Percentiles rank a stretch among this genome's conserved stretches.
Evolutionary conservation across 2,329 filamentous ascomycete species (phyloP).

Genomic region (Ophiostoma novo-ulmi): DNA sequence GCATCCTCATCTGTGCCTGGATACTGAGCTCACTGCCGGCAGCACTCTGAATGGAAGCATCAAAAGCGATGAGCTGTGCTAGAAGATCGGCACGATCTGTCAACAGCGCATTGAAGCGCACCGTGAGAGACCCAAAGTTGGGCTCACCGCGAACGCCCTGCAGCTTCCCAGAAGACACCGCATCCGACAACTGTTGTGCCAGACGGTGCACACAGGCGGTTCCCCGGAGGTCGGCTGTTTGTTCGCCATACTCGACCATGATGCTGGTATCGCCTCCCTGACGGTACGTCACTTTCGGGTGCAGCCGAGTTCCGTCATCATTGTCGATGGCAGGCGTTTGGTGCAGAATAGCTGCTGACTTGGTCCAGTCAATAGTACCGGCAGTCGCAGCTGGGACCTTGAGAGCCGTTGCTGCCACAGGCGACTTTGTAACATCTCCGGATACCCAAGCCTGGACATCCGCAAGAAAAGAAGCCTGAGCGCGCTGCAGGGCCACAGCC

Average conservation of each 20-base stretch:
- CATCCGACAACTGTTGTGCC: not conserved
- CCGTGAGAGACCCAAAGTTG: constrained; percentile 1
- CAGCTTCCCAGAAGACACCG: not conserved
- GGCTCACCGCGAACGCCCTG: not conserved
- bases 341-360: not conserved
- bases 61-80: not conserved
- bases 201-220: constrained; percentile 3
- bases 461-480: not conserved
- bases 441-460: not conserved
- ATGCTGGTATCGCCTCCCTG: constrained; percentile 13
- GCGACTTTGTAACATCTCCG: not conserved
- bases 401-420: not conserved
- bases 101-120: constrained; percentile 5
- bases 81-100: constrained; percentile 7
- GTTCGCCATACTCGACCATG: constrained; percentile 3
- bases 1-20: not conserved
- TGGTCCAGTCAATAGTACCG: not conserved
- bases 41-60: not conserved
- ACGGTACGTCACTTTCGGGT: not conserved
- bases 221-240: constrained; percentile 1
- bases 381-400: not conserved
- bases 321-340: not conserved
- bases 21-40: not conserved
- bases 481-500: constrained; percentile 1
- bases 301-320: not conserved